Evolutionary conservation across 2,329 filamentous ascomycete species (phyloP).

Genomic region (Thelonectria olida): DNA sequence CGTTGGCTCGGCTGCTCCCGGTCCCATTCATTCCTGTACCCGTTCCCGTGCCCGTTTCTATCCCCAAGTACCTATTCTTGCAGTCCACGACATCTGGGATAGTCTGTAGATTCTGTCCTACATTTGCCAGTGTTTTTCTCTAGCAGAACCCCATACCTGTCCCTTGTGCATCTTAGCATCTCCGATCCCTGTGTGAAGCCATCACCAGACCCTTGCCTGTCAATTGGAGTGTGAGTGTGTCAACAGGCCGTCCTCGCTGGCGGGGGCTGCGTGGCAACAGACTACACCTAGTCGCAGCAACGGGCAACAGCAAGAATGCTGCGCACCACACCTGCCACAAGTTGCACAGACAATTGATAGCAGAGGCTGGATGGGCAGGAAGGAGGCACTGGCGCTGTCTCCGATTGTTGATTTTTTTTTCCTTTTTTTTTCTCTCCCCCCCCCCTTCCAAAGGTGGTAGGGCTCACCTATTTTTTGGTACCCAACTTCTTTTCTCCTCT

Average conservation of each 20-base stretch:
- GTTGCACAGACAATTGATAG: not conserved
- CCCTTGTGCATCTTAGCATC: not conserved
- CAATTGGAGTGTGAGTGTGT: not conserved
- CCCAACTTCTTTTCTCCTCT: not conserved
- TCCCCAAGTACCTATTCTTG: not conserved
- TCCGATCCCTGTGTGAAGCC: not conserved
- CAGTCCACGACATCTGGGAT: not conserved
- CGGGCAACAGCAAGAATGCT: not conserved
- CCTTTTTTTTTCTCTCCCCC: slow-evolving; percentile 8
- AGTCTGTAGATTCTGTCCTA: not conserved
- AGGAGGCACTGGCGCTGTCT: slow-evolving; percentile 24
- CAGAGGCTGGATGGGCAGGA: not conserved
- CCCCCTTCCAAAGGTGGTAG: too few species aligned
- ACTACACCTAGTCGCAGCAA: not conserved
- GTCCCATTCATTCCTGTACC: not conserved
- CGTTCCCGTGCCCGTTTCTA: not conserved
- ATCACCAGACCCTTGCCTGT: not conserved
- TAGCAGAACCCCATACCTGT: not conserved
- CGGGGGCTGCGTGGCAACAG: not conserved
- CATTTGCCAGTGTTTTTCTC: not conserved
- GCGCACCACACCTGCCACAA: not conserved
- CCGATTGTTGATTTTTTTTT: slow-evolving; percentile 22
- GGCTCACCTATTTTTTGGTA: not conserved
- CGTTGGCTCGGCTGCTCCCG: not conserved
- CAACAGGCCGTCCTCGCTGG: not conserved